phyloP scores from a whole-genome alignment of 1,284 basidiomycete species.

The Mycena citricolor region DNA sequence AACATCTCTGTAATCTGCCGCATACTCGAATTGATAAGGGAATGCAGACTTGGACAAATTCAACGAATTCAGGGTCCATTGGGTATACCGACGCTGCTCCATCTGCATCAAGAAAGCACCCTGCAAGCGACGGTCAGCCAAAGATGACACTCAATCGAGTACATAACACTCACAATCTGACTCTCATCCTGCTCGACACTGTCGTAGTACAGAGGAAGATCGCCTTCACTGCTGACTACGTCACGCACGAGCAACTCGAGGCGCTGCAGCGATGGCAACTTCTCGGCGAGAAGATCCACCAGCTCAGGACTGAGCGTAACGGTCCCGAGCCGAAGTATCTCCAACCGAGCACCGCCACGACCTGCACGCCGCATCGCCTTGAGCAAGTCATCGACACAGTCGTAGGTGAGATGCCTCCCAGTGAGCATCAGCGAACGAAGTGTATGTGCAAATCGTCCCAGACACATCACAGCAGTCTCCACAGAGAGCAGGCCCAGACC shows the following conservation, averaged over 20 bases:
- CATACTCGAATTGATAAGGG: constrained; percentile 30
- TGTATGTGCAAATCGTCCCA: constrained; percentile 31
- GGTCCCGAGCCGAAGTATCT: constrained; percentile 36
- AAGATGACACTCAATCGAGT: too few relatives aligned
- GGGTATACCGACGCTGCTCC: constrained; percentile 30
- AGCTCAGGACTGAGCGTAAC: constrained; percentile 40
- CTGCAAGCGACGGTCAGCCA: constrained; percentile 13
- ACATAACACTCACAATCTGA: too few relatives aligned
- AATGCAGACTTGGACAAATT: constrained; percentile 31
- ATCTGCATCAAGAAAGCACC: constrained; percentile 32
- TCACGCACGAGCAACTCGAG: constrained; percentile 39
- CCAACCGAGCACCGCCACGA: constrained; percentile 23
- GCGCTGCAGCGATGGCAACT: constrained; percentile 31
- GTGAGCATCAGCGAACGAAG: constrained; percentile 36
- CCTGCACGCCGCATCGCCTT: constrained; percentile 20
- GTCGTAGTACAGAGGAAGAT: constrained; percentile 25
- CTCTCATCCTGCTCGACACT: constrained; percentile 24
- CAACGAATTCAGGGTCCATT: constrained; percentile 33
- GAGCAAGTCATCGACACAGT: constrained; percentile 33
- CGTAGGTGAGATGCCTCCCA: constrained; percentile 34
- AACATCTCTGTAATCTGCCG: constrained; percentile 30
- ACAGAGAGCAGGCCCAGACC: constrained; percentile 37
- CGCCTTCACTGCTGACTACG: constrained; percentile 32
- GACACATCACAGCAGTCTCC: constrained; percentile 32
- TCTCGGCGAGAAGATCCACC: constrained; percentile 36